A percentile compares a stretch with the other conserved stretches of the same genome.
These are phyloP conservation scores for Calcarisporium arbuscula DNA, from an alignment of 2,329 filamentous ascomycete genomes.

Conservation along the genomic window DNA sequence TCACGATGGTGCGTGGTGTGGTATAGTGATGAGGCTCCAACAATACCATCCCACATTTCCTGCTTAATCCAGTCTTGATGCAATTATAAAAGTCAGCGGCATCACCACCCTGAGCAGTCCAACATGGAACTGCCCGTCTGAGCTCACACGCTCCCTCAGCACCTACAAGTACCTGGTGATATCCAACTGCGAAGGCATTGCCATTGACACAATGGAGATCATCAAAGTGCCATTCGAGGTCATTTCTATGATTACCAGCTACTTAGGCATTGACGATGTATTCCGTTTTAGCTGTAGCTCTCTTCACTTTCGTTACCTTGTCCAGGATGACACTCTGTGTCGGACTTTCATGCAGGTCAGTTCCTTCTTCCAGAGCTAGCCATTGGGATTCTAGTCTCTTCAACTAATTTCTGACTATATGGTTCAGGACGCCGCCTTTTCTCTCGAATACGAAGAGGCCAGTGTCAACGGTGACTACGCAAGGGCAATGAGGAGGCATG, in stretches of 20 bases:
- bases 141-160: too few species aligned
- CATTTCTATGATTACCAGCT: slow-evolving; percentile 49
- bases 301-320: slow-evolving; percentile 40
- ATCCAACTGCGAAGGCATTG: too few species aligned
- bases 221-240: slow-evolving; percentile 55
- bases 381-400: background rate
- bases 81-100: too few species aligned
- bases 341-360: slow-evolving; percentile 52
- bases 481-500: slow-evolving; percentile 44
- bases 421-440: slow-evolving; percentile 14
- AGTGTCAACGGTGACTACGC: slow-evolving; percentile 14
- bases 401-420: background rate
- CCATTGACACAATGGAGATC: too few species aligned
- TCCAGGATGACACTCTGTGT: slow-evolving; percentile 50
- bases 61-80: too few species aligned
- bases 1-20: too few species aligned
- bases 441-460: slow-evolving; percentile 16
- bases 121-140: too few species aligned
- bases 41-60: too few species aligned
- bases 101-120: too few species aligned
- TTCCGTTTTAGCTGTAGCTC: slow-evolving; percentile 50
- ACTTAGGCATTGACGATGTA: slow-evolving; percentile 52
- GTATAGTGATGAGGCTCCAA: too few species aligned
- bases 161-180: too few species aligned
- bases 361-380: background rate